Conservation (phyloP, 1,139 yeast species). For the Geotrichum macrosporum region DNA sequence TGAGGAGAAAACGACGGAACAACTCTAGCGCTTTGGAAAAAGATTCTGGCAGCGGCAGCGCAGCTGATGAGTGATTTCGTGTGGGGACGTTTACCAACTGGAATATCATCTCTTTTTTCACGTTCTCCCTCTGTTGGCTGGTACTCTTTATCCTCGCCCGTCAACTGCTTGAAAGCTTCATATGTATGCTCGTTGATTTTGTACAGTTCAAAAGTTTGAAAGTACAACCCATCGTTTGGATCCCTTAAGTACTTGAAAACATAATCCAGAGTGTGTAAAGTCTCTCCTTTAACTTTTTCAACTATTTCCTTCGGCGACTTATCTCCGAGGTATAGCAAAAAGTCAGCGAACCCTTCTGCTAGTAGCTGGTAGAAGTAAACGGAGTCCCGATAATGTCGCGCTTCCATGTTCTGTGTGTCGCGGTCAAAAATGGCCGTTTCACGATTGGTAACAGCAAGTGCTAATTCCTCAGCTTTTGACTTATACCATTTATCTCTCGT, state of each 20-base stretch:
- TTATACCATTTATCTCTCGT: slow-evolving; percentile 56
- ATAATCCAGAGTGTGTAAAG: slow-evolving; percentile 33
- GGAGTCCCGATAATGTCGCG: slow-evolving; percentile 62
- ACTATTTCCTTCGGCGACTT: slow-evolving; percentile 38
- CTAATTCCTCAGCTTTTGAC: slow-evolving; percentile 54
- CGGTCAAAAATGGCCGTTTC: slow-evolving; percentile 59
- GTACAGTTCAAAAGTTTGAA: slow-evolving; percentile 60
- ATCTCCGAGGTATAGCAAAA: slow-evolving; percentile 47
- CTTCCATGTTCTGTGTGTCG: slow-evolving; percentile 51
- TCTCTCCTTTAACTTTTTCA: slow-evolving; percentile 29
- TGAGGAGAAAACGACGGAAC: neutral
- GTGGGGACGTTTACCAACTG: slow-evolving; percentile 39
- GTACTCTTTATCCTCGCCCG: slow-evolving; percentile 54
- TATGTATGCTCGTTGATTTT: slow-evolving; percentile 49
- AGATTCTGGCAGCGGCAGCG: slow-evolving; percentile 64
- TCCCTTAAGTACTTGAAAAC: slow-evolving; percentile 53
- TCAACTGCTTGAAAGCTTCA: slow-evolving; percentile 50
- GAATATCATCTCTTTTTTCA: slow-evolving; percentile 38
- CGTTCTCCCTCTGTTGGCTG: slow-evolving; percentile 52
- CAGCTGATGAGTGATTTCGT: slow-evolving; percentile 59
- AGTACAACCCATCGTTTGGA: slow-evolving; percentile 56
- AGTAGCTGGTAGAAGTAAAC: slow-evolving; percentile 61
- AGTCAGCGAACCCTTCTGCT: slow-evolving; percentile 68
- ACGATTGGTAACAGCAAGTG: slow-evolving; percentile 55
- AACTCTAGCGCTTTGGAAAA: slow-evolving; percentile 64